Base-by-base conservation (phyloP, 345 rosid species). In the Heritiera fomes region DNA sequence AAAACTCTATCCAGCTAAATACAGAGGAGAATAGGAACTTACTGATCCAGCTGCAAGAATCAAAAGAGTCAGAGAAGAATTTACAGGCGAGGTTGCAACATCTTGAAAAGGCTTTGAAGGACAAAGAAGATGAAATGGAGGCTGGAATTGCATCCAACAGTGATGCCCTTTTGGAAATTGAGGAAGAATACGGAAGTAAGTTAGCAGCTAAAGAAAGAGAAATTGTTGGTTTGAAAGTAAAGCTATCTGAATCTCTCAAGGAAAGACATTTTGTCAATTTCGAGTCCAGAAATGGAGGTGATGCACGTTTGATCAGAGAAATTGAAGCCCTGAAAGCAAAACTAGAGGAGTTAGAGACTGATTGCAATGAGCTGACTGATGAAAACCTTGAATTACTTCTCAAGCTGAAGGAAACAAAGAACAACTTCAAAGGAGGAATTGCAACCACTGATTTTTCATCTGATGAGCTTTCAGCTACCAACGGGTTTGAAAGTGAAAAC, bases 311-410 rank as follows among this genome's bases (percentile, higher is more conserved):
- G 76, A 80, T 71, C 7, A 76, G 40, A 76, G 91, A 88, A 83
- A 86, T 86, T 7, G 84, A 87, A 60, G 78, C 62, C 6, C 79
- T 88, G 17, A 83, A 82, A 78, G 84, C 69, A 65, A 86, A 88
- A 71, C 78, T 88, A 77, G 88, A 81, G 76, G 93, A 87, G 78
- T 81, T 88, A 32, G 91, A 90, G 79, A 79, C 75, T 61, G 93
- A 90, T 64, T 90, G 91, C 77, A 81, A 82, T 64, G 93, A 90
- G 86, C 85, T 88, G 68, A 88, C 93, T n/a, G 89, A 88, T 12
- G 93, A 90, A 81, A 90, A 90, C 69, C 86, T 90, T 55, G 83
- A 83, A 68, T 85, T 90, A 45, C 81, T 90, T 41, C 45, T 83
- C 78, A 81, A 80, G 85, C 81, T 88, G 0, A 86, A 88, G 84